These are phyloP conservation scores for Cercospora sp. DNA, from an alignment of 2,329 filamentous ascomycete species.

Conservation along the genomic window DNA sequence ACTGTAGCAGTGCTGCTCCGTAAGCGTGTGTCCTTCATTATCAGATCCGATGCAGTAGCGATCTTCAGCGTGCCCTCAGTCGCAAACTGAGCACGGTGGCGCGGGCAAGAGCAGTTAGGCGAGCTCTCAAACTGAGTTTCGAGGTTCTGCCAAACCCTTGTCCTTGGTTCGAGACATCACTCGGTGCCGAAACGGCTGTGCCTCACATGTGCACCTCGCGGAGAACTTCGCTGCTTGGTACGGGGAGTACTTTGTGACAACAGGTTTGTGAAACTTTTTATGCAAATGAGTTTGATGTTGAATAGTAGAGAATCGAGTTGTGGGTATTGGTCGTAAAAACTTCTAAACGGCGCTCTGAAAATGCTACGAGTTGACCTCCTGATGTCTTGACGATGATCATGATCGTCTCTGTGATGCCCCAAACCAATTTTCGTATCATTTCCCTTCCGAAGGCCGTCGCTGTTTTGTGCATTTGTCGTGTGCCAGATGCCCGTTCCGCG, in stretches of 20 bases:
- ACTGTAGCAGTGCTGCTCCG: background rate
- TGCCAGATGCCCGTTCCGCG: constrained; percentile 79
- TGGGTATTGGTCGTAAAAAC: constrained; percentile 14
- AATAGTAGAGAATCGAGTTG: constrained; percentile 6
- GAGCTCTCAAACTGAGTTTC: constrained; percentile 13
- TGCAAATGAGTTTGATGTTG: background rate
- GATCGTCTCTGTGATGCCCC: constrained; percentile 7
- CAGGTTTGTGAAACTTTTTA: background rate
- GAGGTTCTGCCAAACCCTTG: constrained; percentile 10
- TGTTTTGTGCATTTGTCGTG: constrained; percentile 89
- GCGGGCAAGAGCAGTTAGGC: constrained; percentile 13
- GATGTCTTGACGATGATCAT: background rate
- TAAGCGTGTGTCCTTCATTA: background rate
- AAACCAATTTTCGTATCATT: constrained; percentile 20
- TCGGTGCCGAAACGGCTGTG: constrained; percentile 16
- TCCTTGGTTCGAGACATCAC: constrained; percentile 15
- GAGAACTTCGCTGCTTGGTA: constrained; percentile 9
- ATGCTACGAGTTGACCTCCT: constrained; percentile 9
- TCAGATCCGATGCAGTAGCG: constrained; percentile 6
- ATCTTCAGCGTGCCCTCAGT: constrained; percentile 11
- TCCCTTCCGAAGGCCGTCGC: constrained; percentile 51
- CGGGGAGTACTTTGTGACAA: background rate
- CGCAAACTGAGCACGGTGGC: constrained; percentile 7
- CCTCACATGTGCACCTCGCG: constrained; percentile 12
- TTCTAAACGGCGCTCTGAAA: constrained; percentile 10